These are phyloP conservation scores for Psilocybe azurescens DNA, from an alignment of 768 basidiomycete species.

Conservation along the genomic window DNA sequence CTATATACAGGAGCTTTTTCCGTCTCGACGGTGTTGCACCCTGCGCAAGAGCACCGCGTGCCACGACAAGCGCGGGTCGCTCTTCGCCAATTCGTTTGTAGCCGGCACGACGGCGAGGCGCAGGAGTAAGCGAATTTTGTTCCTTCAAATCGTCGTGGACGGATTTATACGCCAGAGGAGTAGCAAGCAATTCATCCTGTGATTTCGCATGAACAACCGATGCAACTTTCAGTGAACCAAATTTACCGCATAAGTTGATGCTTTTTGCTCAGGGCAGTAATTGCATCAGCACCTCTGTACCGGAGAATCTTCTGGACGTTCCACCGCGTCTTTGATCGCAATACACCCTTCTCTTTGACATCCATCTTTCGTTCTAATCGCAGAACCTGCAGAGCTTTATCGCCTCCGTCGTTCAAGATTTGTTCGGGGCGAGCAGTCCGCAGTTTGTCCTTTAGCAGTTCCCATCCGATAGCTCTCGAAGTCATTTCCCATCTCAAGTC, in stretches of 20 bases:
- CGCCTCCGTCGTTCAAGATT: slow-evolving; percentile 57
- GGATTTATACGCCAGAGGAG: slow-evolving; percentile 57
- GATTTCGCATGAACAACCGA: slow-evolving; percentile 14
- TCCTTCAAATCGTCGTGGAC: slow-evolving; percentile 49
- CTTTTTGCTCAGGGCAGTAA: slow-evolving; percentile 54
- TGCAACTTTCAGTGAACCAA: background rate
- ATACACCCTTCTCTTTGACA: slow-evolving; percentile 38
- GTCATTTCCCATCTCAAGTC: slow-evolving; percentile 91
- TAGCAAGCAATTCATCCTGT: slow-evolving; percentile 73
- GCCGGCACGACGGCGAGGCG: slow-evolving; percentile 52
- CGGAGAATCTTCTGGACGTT: slow-evolving; percentile 77
- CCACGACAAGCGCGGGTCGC: slow-evolving; percentile 56
- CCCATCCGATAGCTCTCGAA: slow-evolving; percentile 87
- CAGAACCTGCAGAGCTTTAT: slow-evolving; percentile 50
- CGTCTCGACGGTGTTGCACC: slow-evolving; percentile 31
- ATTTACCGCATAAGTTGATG: slow-evolving; percentile 70
- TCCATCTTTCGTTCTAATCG: slow-evolving; percentile 50
- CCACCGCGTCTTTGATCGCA: slow-evolving; percentile 73
- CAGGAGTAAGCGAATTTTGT: slow-evolving; percentile 32
- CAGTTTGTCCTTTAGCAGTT: slow-evolving; percentile 66
- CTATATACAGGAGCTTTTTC: slow-evolving; percentile 32
- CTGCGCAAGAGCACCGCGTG: slow-evolving; percentile 54
- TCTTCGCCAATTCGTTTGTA: slow-evolving; percentile 63
- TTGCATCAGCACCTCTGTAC: slow-evolving; percentile 55
- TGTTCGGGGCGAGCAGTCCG: slow-evolving; percentile 45